Percentiles rank a stretch among this genome's conserved stretches.
phyloP scores from a whole-genome alignment of 1,284 basidiomycete genomes.

The Baeospora myosura region DNA sequence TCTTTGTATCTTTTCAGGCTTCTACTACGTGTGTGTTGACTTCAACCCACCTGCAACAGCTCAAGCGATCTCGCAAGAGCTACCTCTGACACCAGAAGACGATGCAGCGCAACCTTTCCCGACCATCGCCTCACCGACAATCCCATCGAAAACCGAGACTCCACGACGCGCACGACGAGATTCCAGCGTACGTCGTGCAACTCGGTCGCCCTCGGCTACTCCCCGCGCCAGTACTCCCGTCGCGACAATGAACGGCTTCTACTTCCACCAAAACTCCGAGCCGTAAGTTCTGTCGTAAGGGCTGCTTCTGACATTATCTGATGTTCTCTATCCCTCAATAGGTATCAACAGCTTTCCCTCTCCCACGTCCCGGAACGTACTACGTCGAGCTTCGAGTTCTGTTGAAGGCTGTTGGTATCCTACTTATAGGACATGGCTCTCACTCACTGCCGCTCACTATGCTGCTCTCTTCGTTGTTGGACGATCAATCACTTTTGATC shows the following conservation, averaged over 20 bases:
- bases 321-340: conserved; percentile 19
- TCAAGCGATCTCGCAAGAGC: conserved; percentile 22
- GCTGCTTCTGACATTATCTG: conserved; percentile 13
- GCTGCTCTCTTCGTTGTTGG: background rate
- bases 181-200: conserved; percentile 34
- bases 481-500: conserved; percentile 1
- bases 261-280: conserved; percentile 88
- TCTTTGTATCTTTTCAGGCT: conserved; percentile 42
- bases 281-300: conserved; percentile 48
- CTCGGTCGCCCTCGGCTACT: conserved; percentile 31
- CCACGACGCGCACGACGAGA: conserved; percentile 34
- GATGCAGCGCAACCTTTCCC: conserved; percentile 21
- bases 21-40: conserved; percentile 84
- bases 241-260: conserved; percentile 83
- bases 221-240: conserved; percentile 34
- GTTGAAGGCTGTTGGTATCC: conserved; percentile 27
- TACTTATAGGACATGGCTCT: background rate
- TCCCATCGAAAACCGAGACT: conserved; percentile 27
- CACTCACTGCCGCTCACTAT: background rate
- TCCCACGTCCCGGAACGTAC: conserved; percentile 48
- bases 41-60: conserved; percentile 49
- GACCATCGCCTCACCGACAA: conserved; percentile 17
- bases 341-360: conserved; percentile 62
- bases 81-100: conserved; percentile 26
- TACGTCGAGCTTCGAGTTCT: conserved; percentile 61